phyloP scores from a whole-genome alignment of 2,329 filamentous ascomycete genomes.

The Pseudocercospora macadamiae region DNA sequence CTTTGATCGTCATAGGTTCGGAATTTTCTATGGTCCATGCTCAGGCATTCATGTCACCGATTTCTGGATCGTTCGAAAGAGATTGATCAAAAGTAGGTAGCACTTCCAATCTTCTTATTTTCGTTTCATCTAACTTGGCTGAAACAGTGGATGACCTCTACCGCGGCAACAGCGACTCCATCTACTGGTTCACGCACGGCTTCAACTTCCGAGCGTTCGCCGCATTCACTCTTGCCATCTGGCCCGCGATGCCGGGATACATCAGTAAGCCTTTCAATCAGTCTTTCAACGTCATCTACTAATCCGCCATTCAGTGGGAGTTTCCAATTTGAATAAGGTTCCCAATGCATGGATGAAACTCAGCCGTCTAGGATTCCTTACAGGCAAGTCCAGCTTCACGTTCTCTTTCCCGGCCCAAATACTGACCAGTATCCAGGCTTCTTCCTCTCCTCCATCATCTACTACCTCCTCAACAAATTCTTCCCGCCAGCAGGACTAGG shows the following conservation, averaged over 20 bases:
- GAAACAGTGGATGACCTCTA: conserved; percentile 32
- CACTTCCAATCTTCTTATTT: background rate
- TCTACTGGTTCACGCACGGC: conserved; percentile 34
- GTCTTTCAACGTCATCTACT: no score
- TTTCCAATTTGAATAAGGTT: conserved; percentile 8
- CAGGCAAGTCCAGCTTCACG: background rate
- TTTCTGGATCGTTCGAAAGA: conserved; percentile 33
- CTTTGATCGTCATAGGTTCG: conserved; percentile 17
- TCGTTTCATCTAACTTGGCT: background rate
- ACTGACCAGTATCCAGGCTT: background rate
- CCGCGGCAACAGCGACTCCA: conserved; percentile 22
- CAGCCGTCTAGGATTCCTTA: conserved; percentile 17
- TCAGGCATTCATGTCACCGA: conserved; percentile 34
- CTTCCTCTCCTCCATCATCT: conserved; percentile 11
- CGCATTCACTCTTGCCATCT: conserved; percentile 29
- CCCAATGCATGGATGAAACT: conserved; percentile 21
- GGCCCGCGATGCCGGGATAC: conserved; percentile 21
- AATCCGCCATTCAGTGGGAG: no score
- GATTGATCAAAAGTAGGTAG: conserved; percentile 23
- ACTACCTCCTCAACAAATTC: conserved; percentile 9
- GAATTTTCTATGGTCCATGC: conserved; percentile 34
- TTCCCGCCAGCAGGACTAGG: conserved; percentile 12
- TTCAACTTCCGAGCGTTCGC: conserved; percentile 33
- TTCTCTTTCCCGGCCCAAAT: background rate
- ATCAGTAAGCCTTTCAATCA: conserved; percentile 14